phyloP scores from a whole-genome alignment of 257 asterid genomes.

The Galeopsis tetrahit region DNA sequence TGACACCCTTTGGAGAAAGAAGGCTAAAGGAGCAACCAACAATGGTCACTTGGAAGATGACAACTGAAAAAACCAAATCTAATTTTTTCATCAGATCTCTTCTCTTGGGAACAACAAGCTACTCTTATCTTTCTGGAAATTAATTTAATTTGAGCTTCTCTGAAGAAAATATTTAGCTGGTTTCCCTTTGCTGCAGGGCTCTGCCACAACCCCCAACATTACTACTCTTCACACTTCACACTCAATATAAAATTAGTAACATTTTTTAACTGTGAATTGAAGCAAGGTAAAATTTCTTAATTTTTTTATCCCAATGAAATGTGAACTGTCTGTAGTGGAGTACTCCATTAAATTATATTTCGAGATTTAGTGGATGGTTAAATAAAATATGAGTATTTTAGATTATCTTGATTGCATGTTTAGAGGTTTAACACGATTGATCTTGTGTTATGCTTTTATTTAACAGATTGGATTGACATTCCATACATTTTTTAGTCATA shows the following conservation, averaged over 20 bases:
- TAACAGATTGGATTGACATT: too few species aligned
- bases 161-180: too few species aligned
- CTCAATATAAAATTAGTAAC: not conserved
- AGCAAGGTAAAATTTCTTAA: not conserved
- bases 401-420: too few species aligned
- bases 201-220: constrained; percentile 21
- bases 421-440: too few species aligned
- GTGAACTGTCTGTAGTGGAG: not conserved
- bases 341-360: too few species aligned
- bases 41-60: constrained; percentile 37
- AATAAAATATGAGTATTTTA: too few species aligned
- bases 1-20: constrained; percentile 96
- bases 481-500: too few species aligned
- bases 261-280: not conserved
- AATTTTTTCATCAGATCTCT: constrained; percentile 52
- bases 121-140: not conserved
- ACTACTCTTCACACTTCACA: constrained; percentile 23
- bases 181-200: constrained; percentile 31
- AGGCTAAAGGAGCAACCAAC: constrained; percentile 55
- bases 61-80: constrained; percentile 43
- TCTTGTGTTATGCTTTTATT: too few species aligned
- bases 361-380: too few species aligned
- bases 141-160: not conserved
- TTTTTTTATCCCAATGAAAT: not conserved
- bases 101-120: constrained; percentile 21